Conservation (phyloP, 2,329 filamentous ascomycete genomes). For the Sclerotinia nivalis region DNA sequence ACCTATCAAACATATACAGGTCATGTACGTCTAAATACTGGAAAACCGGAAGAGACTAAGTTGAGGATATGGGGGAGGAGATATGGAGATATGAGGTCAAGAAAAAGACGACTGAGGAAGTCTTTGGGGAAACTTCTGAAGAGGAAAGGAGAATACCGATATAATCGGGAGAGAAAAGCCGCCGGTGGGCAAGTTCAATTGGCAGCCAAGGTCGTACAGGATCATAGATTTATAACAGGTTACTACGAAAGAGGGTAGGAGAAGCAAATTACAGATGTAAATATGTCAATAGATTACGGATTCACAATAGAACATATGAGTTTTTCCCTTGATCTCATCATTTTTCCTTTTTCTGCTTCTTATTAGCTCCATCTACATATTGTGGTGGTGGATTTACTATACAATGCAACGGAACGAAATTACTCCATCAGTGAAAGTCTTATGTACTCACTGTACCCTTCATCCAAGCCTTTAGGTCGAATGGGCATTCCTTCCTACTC, state of each 20-base stretch:
- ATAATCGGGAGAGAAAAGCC: not conserved
- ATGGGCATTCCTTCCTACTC: no score
- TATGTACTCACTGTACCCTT: no score
- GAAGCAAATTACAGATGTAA: not conserved
- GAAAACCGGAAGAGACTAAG: not conserved
- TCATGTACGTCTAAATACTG: not conserved
- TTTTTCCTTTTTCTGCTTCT: not conserved
- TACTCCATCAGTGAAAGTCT: not conserved
- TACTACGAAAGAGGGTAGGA: not conserved
- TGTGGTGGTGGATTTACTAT: no score
- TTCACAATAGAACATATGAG: not conserved
- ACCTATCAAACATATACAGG: slow-evolving; percentile 17
- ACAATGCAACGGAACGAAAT: no score
- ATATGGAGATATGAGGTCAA: not conserved
- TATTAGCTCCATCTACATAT: fast-evolving
- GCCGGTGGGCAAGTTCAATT: slow-evolving; percentile 7
- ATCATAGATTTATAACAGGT: not conserved
- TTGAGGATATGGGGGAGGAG: slow-evolving; percentile 15
- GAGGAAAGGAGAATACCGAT: not conserved
- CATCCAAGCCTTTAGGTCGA: no score
- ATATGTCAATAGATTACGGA: not conserved
- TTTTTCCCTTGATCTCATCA: not conserved
- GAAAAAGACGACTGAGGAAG: not conserved
- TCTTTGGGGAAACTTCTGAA: not conserved
- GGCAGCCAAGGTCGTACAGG: slow-evolving; percentile 1